phyloP scores from a whole-genome alignment of 2,329 filamentous ascomycete species.

The Chrysoporthe cubensis region DNA sequence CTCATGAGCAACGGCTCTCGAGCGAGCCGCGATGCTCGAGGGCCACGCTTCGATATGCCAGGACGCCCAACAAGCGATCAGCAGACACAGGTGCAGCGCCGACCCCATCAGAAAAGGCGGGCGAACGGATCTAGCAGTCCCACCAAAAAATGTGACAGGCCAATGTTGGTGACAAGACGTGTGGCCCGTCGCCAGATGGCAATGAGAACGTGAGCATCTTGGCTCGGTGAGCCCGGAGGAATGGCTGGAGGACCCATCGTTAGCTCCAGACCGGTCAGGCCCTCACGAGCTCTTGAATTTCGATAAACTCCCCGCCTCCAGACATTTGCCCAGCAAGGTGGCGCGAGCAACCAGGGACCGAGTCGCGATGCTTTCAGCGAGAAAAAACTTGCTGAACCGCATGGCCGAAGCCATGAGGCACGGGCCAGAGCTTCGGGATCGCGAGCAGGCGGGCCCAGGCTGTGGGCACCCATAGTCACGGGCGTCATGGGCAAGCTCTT shows the following conservation, averaged over 20 bases:
- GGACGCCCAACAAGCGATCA: background rate
- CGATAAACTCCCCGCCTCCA: background rate
- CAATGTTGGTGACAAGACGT: background rate
- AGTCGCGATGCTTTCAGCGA: background rate
- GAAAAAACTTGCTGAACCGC: background rate
- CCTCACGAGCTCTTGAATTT: conserved; percentile 4
- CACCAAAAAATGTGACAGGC: background rate
- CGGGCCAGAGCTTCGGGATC: background rate
- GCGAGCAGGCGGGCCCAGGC: background rate
- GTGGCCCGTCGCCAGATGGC: background rate
- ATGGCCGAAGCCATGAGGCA: background rate
- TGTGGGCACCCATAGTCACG: background rate
- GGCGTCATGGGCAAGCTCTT: background rate
- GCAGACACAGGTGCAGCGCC: background rate
- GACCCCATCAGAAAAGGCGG: background rate
- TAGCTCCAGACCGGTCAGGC: conserved; percentile 13
- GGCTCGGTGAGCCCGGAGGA: conserved; percentile 14
- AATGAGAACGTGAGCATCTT: background rate
- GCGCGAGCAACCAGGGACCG: background rate
- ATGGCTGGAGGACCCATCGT: conserved; percentile 2
- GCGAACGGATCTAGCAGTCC: background rate
- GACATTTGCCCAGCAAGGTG: conserved; percentile 7
- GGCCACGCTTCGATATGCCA: background rate
- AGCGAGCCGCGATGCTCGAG: background rate
- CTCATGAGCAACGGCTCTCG: no score